A percentile compares a stretch with the other conserved stretches of the same genome.
These are phyloP conservation scores for Hypoxylon sp. DNA, from an alignment of 2,329 filamentous ascomycete species.

Conservation along the genomic window DNA sequence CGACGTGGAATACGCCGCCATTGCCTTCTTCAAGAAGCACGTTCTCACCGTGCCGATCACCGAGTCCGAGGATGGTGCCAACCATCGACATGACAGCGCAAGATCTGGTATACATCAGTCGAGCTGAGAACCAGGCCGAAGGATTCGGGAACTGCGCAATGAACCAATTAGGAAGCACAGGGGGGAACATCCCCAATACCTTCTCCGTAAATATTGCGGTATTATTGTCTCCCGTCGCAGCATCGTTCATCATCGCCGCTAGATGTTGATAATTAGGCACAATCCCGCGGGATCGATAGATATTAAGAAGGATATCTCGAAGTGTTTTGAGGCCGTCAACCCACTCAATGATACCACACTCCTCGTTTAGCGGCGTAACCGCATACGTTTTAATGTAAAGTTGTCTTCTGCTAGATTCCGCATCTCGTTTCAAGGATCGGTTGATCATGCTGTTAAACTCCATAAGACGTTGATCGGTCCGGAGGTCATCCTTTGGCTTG, in stretches of 20 bases:
- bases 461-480: slow-evolving; percentile 98
- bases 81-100: slow-evolving; percentile 99
- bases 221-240: slow-evolving; percentile 68
- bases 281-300: slow-evolving; percentile 82
- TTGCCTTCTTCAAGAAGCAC: slow-evolving; percentile 94
- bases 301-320: slow-evolving; percentile 85
- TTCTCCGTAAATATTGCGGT: slow-evolving; percentile 77
- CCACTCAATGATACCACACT: slow-evolving; percentile 98
- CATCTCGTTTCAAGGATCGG: slow-evolving; percentile 88
- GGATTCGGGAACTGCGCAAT: slow-evolving; percentile 94
- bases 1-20: slow-evolving; percentile 95
- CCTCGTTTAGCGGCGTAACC: slow-evolving; percentile 95
- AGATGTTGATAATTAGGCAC: slow-evolving; percentile 77
- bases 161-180: slow-evolving; percentile 94
- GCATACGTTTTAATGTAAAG: slow-evolving; percentile 98
- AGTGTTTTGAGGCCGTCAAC: slow-evolving; percentile 95
- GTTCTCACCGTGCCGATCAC: slow-evolving; percentile 97
- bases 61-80: slow-evolving; percentile 91
- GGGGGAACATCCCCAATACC: slow-evolving; percentile 76
- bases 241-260: slow-evolving; percentile 73
- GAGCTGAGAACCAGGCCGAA: slow-evolving; percentile 89
- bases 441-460: slow-evolving; percentile 99
- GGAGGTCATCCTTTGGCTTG: slow-evolving; percentile 97
- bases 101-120: slow-evolving; percentile 90
- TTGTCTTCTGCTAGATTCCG: slow-evolving; percentile 89